These are phyloP conservation scores for Cercospora zeina DNA, from an alignment of 2,329 filamentous ascomycete genomes.

Conservation along the genomic window DNA sequence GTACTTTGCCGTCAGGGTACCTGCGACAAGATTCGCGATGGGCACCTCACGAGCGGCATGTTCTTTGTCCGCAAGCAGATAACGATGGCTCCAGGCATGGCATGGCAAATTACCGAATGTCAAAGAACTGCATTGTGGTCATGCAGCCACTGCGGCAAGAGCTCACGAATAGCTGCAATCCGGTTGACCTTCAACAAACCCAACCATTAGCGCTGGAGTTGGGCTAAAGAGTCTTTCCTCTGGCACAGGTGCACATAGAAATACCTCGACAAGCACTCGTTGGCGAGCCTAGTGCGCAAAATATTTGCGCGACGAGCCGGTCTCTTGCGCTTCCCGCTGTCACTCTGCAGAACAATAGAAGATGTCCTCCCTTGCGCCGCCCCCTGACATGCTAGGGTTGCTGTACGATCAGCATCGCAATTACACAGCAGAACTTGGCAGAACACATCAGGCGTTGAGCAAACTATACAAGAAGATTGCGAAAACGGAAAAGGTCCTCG, in stretches of 20 bases:
- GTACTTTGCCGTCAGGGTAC: background rate
- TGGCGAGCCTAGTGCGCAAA: background rate
- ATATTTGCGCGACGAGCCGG: slow-evolving; percentile 29
- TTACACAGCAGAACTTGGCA: slow-evolving; percentile 34
- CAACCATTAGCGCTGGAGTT: slow-evolving; percentile 27
- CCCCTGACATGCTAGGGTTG: slow-evolving; percentile 29
- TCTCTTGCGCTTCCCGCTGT: slow-evolving; percentile 28
- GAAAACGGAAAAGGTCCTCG: slow-evolving; percentile 30
- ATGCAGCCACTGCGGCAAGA: slow-evolving; percentile 27
- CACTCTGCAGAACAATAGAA: slow-evolving; percentile 17
- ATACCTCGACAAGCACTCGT: slow-evolving; percentile 3
- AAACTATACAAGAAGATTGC: slow-evolving; percentile 37
- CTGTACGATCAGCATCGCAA: slow-evolving; percentile 34
- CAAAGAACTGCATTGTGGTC: slow-evolving; percentile 32
- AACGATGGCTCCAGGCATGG: slow-evolving; percentile 24
- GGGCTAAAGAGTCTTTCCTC: slow-evolving; percentile 22
- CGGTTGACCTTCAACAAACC: slow-evolving; percentile 24
- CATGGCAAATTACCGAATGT: slow-evolving; percentile 30
- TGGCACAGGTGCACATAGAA: slow-evolving; percentile 14
- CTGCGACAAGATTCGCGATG: slow-evolving; percentile 7
- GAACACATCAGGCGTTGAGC: slow-evolving; percentile 34
- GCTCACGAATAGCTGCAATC: slow-evolving; percentile 25
- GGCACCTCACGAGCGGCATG: slow-evolving; percentile 4
- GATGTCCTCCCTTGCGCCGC: slow-evolving; percentile 20
- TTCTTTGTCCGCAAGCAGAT: slow-evolving; percentile 35